Evolutionary conservation across 169 alveolate genomes (phyloP), one percentile per base, ranked within the genome.

Genomic region (Cryptosporidium baileyi): DNA sequence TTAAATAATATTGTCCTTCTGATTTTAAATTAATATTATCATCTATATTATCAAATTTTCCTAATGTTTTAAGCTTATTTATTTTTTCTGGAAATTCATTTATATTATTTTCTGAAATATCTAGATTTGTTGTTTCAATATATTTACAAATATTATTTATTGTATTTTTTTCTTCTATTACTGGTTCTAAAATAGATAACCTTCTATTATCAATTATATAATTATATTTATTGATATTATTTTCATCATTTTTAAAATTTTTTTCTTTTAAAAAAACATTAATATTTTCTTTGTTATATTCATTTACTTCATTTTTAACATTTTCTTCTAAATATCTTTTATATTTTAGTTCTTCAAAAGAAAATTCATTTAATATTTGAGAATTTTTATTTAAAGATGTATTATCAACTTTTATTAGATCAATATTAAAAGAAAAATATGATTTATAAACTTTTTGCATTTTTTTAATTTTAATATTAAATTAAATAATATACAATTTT

Each of bases 281-380:
- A n/a, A 9, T 9, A 9, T 47, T 47, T 26, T 47, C 59, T 11
- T 47, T 47, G 59, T 47, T 47, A n/a, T n/a, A n/a, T n/a, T n/a
- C n/a, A n/a, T n/a, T n/a, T n/a, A n/a, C n/a, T n/a, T 11, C 59
- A 47, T 47, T 47, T 47, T 47, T 26, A 47, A 5, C 19, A 11
- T 3, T 47, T 11, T n/a, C 3, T 26, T 47, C 19, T n/a, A n/a
- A n/a, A 26, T 54, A 54, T n/a, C 40, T 40, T 19, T 13, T 17
- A 52, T 57, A 74, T 24, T 59, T 40, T n/a, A 74, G 15, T 26
- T 74, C 85, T 44, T 74, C 85, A 17, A 74, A 74, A n/a, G 85
- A 74, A 9, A 74, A 32, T 47, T 74, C 85, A 17, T 43, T 45
- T n/a, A 17, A n/a, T 3, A 22, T n/a, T 26, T 19, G 40, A 11